Conservation (phyloP, 2,329 filamentous ascomycete genomes). For the Ceratocystis harringtonii region DNA sequence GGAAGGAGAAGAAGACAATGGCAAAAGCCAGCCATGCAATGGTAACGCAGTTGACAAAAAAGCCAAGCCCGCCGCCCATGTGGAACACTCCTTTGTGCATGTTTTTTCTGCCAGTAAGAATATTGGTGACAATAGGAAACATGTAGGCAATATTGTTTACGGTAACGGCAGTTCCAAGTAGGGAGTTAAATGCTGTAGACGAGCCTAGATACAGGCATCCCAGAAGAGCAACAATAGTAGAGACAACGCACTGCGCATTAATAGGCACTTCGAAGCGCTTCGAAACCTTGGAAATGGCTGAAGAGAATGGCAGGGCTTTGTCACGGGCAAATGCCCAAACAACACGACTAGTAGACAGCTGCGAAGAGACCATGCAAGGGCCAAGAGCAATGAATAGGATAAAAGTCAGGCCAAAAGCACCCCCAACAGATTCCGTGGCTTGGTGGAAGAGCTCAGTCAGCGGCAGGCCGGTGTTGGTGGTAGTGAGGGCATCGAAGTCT, state of each 20-base stretch:
- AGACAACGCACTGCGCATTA: constrained; percentile 26
- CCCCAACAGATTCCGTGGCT: constrained; percentile 28
- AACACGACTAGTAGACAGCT: constrained; percentile 24
- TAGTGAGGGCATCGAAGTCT: constrained; percentile 30
- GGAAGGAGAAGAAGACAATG: constrained; percentile 32
- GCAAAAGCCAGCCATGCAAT: constrained; percentile 28
- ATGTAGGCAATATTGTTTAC: constrained; percentile 33
- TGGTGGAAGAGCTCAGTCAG: constrained; percentile 32
- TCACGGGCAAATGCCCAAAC: constrained; percentile 33
- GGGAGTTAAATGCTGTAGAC: constrained; percentile 31
- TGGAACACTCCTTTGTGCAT: constrained; percentile 29
- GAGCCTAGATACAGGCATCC: constrained; percentile 31
- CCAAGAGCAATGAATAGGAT: constrained; percentile 31
- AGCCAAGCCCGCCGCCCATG: constrained; percentile 24
- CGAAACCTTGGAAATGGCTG: constrained; percentile 27
- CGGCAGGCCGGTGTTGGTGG: constrained; percentile 30
- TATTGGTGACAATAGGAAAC: constrained; percentile 32
- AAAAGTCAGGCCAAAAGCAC: constrained; percentile 29
- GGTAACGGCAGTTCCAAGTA: constrained; percentile 27
- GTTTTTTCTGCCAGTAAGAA: constrained; percentile 27
- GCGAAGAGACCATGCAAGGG: constrained; percentile 27
- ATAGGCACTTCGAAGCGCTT: constrained; percentile 26
- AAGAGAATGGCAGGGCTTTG: constrained; percentile 27
- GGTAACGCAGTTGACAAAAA: constrained; percentile 26
- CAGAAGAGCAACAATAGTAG: constrained; percentile 25